Evolutionary conservation across 1,139 yeast species (phyloP), one percentile per base, ranked within the genome.

Genomic region (Magnusiomyces suaveolens): DNA sequence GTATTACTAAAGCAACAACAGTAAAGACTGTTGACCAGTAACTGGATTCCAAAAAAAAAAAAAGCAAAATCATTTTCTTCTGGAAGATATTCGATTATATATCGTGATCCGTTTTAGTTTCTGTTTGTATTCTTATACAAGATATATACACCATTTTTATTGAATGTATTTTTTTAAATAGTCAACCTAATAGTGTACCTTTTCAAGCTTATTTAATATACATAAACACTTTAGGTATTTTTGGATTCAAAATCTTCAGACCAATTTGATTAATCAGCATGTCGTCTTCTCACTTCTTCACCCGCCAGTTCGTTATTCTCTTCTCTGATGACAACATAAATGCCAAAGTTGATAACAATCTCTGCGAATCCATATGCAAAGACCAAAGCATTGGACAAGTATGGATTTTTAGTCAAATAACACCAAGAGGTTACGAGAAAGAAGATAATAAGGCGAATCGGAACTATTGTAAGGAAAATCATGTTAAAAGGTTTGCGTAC

Each of bases 381-480:
- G 10, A 78, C 73, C 55, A 80, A 68, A 56, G 75, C 75, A 64
- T 77, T 79, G 60, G 81, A 73, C 43, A 79, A 59, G 39, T 70
- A 62, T 26, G 67, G 63, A 43, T 58, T 56, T 48, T 57, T 51
- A 2, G 53, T 54, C 44, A 75, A 57, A 66, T 76, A 78, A 43
- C 75, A 60, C 61, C 72, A 75, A 72, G 67, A 55, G 66, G 71
- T 48, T 73, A 81, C 47, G 68, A 65, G 65, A 64, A 89, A 87
- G 64, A 75, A 82, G 3, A 76, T 60, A 12, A 77, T 60, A 54
- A 88, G 71, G 63, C 97, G 78, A 12, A 79, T 62, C 8, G 96
- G 95, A 2, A 87, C 83, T 56, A 32, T 23, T n/a, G n/a, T n/a
- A n/a, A n/a, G n/a, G n/a, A n/a, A n/a, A n/a, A n/a, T n/a, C n/a